These are phyloP conservation scores for Plasmodium adleri DNA, from an alignment of 169 alveolate genomes.

Conservation along the genomic window DNA sequence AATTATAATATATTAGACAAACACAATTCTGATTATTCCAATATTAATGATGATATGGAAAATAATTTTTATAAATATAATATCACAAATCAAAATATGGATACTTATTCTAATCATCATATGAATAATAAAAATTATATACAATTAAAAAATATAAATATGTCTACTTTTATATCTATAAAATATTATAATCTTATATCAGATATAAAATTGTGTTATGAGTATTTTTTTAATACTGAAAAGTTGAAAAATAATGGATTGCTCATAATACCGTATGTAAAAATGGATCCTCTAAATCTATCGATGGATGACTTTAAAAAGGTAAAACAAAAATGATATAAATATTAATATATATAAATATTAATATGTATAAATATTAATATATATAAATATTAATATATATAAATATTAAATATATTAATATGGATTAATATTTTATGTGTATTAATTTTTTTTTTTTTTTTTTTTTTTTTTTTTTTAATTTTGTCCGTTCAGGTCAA, in stretches of 20 bases:
- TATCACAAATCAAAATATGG: background rate
- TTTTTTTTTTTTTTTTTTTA: background rate
- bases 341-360: background rate
- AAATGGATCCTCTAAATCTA: conserved; percentile 9
- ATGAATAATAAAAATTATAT: background rate
- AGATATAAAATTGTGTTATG: conserved; percentile 6
- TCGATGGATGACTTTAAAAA: conserved; percentile 53
- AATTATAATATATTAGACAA: background rate
- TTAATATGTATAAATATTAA: background rate
- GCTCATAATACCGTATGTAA: conserved; percentile 11
- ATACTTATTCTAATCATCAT: background rate
- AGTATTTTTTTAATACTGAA: conserved; percentile 2
- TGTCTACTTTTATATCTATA: conserved; percentile 1
- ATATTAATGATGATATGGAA: conserved; percentile 8
- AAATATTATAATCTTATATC: background rate
- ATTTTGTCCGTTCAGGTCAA: conserved; percentile 10
- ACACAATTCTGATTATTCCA: background rate
- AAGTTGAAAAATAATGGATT: background rate
- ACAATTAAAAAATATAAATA: background rate
- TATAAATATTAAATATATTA: background rate
- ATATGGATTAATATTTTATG: background rate
- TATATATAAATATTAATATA: background rate
- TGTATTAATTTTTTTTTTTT: background rate
- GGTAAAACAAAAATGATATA: background rate
- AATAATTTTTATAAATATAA: background rate